phyloP scores from a whole-genome alignment of 768 basidiomycete species.

The Naganishia randhawae region DNA sequence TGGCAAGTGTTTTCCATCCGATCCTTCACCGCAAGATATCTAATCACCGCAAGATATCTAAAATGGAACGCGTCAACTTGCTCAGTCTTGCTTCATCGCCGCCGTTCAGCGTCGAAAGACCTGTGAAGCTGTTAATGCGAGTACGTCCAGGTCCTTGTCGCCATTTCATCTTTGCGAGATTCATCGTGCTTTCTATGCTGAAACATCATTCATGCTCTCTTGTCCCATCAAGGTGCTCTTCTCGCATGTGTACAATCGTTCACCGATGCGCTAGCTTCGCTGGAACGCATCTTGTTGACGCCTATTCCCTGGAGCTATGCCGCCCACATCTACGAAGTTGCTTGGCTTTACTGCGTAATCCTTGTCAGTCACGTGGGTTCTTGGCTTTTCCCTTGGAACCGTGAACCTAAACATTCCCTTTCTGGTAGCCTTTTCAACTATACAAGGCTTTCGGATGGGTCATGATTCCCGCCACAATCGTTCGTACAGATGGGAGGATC shows the following conservation, averaged over 20 bases:
- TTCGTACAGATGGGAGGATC: conserved; percentile 28
- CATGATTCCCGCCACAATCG: conserved; percentile 45
- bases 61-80: no score
- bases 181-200: no score
- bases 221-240: conserved; percentile 31
- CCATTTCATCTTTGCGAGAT: no score
- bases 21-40: neutral
- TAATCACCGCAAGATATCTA: neutral
- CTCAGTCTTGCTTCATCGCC: conserved; percentile 38
- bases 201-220: no score
- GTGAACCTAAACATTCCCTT: neutral
- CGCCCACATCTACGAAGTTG: conserved; percentile 47
- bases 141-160: neutral
- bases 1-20: conserved; percentile 29
- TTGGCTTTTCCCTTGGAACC: neutral
- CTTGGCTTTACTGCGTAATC: conserved; percentile 45
- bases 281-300: conserved; percentile 48
- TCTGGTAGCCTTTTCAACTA: conserved; percentile 41
- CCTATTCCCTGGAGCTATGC: conserved; percentile 48
- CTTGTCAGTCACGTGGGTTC: conserved; percentile 21
- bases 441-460: conserved; percentile 46
- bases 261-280: conserved; percentile 38
- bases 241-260: conserved; percentile 35
- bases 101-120: conserved; percentile 41
- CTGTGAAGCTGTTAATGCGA: conserved; percentile 44